Conservation (phyloP, 2,329 filamentous ascomycete species). For the Chaetomiaceae sp. region DNA sequence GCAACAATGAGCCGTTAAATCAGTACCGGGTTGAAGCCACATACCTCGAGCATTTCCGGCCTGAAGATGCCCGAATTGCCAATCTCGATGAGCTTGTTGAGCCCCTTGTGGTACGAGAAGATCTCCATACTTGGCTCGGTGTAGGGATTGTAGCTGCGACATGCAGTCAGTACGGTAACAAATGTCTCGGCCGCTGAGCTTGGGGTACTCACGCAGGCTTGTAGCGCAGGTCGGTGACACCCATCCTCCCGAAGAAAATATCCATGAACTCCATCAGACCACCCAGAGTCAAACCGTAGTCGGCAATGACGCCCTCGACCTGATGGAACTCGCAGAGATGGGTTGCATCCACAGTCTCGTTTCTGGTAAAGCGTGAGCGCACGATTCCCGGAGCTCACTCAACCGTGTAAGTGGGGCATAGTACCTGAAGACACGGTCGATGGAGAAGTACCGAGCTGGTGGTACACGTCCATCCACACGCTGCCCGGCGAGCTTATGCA, state of each 20-base stretch:
- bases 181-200: neutral
- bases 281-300: slow-evolving; percentile 87
- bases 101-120: slow-evolving; percentile 86
- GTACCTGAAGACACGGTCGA: slow-evolving; percentile 85
- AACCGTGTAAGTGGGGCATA: neutral
- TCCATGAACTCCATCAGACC: slow-evolving; percentile 77
- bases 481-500: slow-evolving; percentile 79
- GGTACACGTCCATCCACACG: slow-evolving; percentile 61
- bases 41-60: slow-evolving; percentile 75
- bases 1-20: neutral
- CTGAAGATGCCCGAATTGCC: slow-evolving; percentile 99
- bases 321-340: slow-evolving; percentile 98
- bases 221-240: slow-evolving; percentile 77
- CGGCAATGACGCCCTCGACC: slow-evolving; percentile 95
- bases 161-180: slow-evolving; percentile 3
- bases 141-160: slow-evolving; percentile 69
- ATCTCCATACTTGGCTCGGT: slow-evolving; percentile 98
- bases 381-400: neutral
- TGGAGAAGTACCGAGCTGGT: slow-evolving; percentile 91
- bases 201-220: slow-evolving; percentile 83
- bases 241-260: slow-evolving; percentile 95
- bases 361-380: slow-evolving; percentile 40
- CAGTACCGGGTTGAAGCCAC: neutral
- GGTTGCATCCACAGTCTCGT: slow-evolving; percentile 94
- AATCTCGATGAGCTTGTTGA: slow-evolving; percentile 91